phyloP scores from a whole-genome alignment of 306 rosid genomes.

The Malus asiatica region DNA sequence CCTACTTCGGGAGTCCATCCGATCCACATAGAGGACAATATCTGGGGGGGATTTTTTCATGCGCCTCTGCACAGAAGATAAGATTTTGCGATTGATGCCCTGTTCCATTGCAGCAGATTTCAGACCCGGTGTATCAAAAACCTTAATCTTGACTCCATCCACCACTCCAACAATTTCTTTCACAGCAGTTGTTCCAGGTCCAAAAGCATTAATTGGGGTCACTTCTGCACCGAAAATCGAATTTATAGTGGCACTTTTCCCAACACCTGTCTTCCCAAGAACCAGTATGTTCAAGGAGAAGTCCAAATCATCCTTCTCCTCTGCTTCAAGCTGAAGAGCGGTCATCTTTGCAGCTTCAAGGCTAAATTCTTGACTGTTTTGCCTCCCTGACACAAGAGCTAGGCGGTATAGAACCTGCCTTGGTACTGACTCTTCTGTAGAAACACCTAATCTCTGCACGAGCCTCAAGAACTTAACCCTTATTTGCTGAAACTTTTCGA shows the following conservation, averaged over 20 bases:
- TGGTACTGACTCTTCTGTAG: slow-evolving; percentile 69
- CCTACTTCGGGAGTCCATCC: slow-evolving; percentile 81
- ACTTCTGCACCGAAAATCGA: slow-evolving; percentile 84
- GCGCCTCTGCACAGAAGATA: slow-evolving; percentile 59
- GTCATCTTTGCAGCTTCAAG: slow-evolving; percentile 67
- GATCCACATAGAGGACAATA: slow-evolving; percentile 86
- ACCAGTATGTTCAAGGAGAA: slow-evolving; percentile 79
- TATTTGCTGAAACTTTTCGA: slow-evolving; percentile 62
- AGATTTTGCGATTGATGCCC: slow-evolving; percentile 47
- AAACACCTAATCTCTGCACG: slow-evolving; percentile 70
- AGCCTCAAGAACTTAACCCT: slow-evolving; percentile 76
- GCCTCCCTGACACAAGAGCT: slow-evolving; percentile 67
- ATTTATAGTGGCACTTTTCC: slow-evolving; percentile 96
- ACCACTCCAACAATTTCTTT: slow-evolving; percentile 76
- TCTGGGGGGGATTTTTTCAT: slow-evolving; percentile 80
- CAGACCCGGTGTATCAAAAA: slow-evolving; percentile 93
- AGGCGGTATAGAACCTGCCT: slow-evolving; percentile 85
- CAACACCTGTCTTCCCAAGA: slow-evolving; percentile 90
- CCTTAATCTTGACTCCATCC: slow-evolving; percentile 72
- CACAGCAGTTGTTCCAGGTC: slow-evolving; percentile 71
- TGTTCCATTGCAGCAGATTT: slow-evolving; percentile 78
- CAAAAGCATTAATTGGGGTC: slow-evolving; percentile 65
- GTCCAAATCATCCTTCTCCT: slow-evolving; percentile 50
- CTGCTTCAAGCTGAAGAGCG: slow-evolving; percentile 70
- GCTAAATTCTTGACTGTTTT: slow-evolving; percentile 49